Evolutionary conservation across 2,329 filamentous ascomycete genomes (phyloP), one percentile per base, ranked within the genome.

Genomic region (Trichoderma hamatum): DNA sequence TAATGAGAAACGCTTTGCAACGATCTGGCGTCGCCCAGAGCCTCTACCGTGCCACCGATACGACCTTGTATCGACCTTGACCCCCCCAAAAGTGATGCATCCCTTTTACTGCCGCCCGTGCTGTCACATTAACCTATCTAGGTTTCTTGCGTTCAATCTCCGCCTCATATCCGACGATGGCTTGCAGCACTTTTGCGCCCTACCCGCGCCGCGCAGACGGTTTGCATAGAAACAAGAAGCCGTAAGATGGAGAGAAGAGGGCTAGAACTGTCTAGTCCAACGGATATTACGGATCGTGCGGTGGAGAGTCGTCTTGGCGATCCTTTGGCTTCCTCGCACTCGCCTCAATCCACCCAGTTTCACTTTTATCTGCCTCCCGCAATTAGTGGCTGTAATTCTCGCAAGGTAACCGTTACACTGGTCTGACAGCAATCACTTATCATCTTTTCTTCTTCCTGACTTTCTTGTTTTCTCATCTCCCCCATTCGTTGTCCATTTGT

Each of bases 1-100:
- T 24, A 60, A 68, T 68, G 65, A 68, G 65, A 68, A 61, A 61
- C 56, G 65, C 43, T 28, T 52, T 52, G 65, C 34, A 36, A 68
- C 55, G 46, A 68, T 64, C 61, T 28, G 39, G 46, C 21, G 46
- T 49, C 46, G 46, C 46, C 46, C 5, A 13, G 34, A 24, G n/a
- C 36, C 21, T 34, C n/a, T 67, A 11, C 19, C 13, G 63, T 59
- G 30, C 21, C 46, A 51, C 54, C 28, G 39, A 51, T 59, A 21
- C 16, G 16, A 36, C 39, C 52, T 39, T 59, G 54, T 39, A 67
- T 59, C 28, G 21, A 30, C 28, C 10, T 19, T 24, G 39, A 36
- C 54, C n/a, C n/a, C 28, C 19, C 16, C 26, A 7, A n/a, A 39
- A 56, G 62, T 66, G 62, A 65, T 28, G 36, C 54, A 26, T 58